Conservation (phyloP, 306 rosid species). For the Citrullus colocynthis region DNA sequence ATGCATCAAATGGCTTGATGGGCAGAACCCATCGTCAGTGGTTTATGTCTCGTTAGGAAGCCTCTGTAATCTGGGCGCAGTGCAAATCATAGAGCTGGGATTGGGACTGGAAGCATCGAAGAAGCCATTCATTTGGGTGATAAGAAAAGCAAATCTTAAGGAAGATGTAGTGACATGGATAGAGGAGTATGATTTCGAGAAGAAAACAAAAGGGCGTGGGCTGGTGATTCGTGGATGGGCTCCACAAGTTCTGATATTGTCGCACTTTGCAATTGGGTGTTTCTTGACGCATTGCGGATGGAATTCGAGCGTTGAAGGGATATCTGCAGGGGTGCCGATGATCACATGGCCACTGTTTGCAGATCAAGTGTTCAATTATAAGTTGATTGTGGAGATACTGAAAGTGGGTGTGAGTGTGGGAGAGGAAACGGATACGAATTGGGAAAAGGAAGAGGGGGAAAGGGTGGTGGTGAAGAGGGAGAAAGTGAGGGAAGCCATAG, state of each 20-base stretch:
- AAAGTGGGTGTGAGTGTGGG: conserved; percentile 31
- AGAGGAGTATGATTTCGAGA: neutral
- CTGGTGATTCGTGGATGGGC: conserved; percentile 17
- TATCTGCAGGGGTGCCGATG: conserved; percentile 40
- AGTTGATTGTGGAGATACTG: conserved; percentile 24
- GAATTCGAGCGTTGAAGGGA: conserved; percentile 48
- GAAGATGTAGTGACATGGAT: conserved; percentile 20
- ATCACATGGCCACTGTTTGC: conserved; percentile 50
- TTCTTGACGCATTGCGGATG: conserved; percentile 53
- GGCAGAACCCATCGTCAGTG: conserved; percentile 13
- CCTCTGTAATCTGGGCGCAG: neutral
- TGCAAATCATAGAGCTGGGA: no score
- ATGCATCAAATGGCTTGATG: conserved; percentile 35
- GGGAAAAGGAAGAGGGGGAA: conserved; percentile 29
- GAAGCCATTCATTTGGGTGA: no score
- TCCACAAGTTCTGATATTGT: conserved; percentile 12
- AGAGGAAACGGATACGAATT: conserved; percentile 12
- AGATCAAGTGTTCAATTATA: conserved; percentile 40
- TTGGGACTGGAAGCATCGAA: no score
- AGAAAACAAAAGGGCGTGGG: neutral
- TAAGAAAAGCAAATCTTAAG: no score
- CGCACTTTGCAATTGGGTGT: conserved; percentile 9
- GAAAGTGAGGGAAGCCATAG: conserved; percentile 21
- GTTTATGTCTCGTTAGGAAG: conserved; percentile 41
- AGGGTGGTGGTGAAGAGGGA: conserved; percentile 36